Percentiles rank a stretch among this genome's conserved stretches.
Evolutionary conservation across 2,329 filamentous ascomycete species (phyloP).

Genomic region (Phialophora verrucosa): DNA sequence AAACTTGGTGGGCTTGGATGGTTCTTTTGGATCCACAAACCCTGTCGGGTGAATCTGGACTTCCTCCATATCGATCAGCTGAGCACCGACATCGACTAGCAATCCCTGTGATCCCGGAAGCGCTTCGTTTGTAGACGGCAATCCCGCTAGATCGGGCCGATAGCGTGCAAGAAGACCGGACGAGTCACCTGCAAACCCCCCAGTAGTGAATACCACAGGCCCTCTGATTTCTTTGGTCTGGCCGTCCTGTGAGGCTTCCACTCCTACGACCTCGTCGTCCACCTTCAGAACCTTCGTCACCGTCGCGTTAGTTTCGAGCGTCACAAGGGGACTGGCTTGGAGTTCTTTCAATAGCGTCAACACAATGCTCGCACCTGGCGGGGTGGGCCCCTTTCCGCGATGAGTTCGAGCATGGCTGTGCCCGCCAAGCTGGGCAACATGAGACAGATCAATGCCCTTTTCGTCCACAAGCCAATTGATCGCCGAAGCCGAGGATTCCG

Average conservation of each 20-base stretch:
- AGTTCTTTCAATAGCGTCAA: constrained; percentile 60
- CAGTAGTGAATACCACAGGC: constrained; percentile 65
- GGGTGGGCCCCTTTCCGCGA: constrained; percentile 60
- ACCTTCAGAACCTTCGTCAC: constrained; percentile 59
- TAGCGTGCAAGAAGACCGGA: constrained; percentile 62
- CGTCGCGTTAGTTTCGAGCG: constrained; percentile 58
- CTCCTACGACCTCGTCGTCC: constrained; percentile 54
- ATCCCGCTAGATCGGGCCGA: constrained; percentile 63
- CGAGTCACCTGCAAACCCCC: constrained; percentile 68
- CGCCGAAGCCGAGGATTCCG: constrained; percentile 54
- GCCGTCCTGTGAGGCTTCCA: constrained; percentile 55
- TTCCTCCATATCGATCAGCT: constrained; percentile 53
- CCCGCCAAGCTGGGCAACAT: constrained; percentile 65
- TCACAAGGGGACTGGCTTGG: constrained; percentile 57
- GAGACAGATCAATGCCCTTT: constrained; percentile 63
- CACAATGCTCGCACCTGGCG: constrained; percentile 66
- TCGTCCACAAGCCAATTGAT: constrained; percentile 64
- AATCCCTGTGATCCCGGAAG: constrained; percentile 60
- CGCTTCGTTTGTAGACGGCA: constrained; percentile 68
- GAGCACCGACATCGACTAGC: constrained; percentile 49
- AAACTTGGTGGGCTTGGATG: constrained; percentile 60
- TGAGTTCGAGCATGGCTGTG: constrained; percentile 64
- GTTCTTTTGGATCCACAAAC: constrained; percentile 62
- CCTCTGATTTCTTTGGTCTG: constrained; percentile 51
- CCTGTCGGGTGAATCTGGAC: constrained; percentile 71